Conservation (phyloP, 345 rosid species). For the Triadica sebifera region DNA sequence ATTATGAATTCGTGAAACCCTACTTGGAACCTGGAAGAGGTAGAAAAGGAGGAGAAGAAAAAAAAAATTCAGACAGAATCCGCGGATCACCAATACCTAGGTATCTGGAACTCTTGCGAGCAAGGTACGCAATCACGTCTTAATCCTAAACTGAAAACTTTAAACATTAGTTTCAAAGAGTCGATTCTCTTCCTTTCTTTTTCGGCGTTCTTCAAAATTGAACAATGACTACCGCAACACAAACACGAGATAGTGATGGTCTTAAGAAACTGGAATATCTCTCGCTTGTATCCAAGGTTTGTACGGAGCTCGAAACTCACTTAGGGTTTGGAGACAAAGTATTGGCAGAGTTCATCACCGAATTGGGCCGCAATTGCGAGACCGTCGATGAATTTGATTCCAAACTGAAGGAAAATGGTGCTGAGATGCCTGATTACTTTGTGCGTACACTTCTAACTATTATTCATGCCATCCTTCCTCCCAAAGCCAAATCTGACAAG, state of each 20-base stretch:
- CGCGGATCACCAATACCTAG: neutral
- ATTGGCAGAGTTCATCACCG: conserved; percentile 76
- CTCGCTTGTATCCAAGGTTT: conserved; percentile 80
- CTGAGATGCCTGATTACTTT: conserved; percentile 89
- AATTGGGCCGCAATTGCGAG: conserved; percentile 54
- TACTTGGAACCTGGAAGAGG: neutral
- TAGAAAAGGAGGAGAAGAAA: neutral
- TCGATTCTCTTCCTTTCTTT: neutral
- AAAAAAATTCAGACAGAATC: neutral
- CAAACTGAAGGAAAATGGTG: conserved; percentile 67
- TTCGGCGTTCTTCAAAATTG: neutral
- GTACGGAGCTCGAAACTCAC: conserved; percentile 77
- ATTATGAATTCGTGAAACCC: neutral
- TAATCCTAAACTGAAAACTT: neutral
- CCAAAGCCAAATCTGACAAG: conserved; percentile 41
- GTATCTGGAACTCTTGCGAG: neutral
- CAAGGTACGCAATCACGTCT: neutral
- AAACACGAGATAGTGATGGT: neutral
- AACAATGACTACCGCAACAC: neutral
- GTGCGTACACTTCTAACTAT: conserved; percentile 69
- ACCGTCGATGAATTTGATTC: conserved; percentile 70
- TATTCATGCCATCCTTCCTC: conserved; percentile 84
- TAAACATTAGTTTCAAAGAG: neutral
- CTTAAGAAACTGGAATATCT: conserved; percentile 50
- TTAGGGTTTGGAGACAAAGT: conserved; percentile 72